A percentile compares a stretch with the other conserved stretches of the same genome.
These are phyloP conservation scores for Pythium apleroticum DNA, from an alignment of 352 stramenopile species.

Conservation along the genomic window DNA sequence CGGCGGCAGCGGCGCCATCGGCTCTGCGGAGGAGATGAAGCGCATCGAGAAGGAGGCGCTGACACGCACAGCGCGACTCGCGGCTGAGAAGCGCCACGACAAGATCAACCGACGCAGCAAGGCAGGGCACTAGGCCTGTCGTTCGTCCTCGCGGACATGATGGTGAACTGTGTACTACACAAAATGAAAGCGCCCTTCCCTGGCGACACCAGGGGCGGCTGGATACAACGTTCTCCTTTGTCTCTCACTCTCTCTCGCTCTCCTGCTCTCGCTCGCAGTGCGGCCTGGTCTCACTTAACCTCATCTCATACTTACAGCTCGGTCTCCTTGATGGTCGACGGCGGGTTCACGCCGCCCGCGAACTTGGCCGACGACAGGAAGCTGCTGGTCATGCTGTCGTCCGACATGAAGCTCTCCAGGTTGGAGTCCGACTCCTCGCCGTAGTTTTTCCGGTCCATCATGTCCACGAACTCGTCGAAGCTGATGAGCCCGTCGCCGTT, in stretches of 20 bases:
- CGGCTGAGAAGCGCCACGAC: constrained; percentile 77
- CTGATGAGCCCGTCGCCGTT: constrained; percentile 91
- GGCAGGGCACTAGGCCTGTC: constrained; percentile 22
- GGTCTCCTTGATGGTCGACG: constrained; percentile 59
- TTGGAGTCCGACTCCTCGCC: constrained; percentile 70
- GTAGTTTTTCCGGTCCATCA: constrained; percentile 89
- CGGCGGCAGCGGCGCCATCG: constrained; percentile 28
- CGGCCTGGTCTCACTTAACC: neutral
- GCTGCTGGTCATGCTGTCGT: constrained; percentile 58
- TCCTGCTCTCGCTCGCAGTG: neutral
- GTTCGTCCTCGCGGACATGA: too few relatives aligned
- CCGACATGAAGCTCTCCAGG: constrained; percentile 37
- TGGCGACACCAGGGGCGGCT: neutral
- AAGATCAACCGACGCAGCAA: constrained; percentile 75
- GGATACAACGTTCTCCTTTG: neutral
- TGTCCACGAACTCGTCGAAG: constrained; percentile 92
- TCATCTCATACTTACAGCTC: constrained; percentile 50
- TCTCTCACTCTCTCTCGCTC: constrained; percentile 8
- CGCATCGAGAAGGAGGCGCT: constrained; percentile 66
- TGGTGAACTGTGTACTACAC: neutral
- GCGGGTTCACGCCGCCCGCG: constrained; percentile 23
- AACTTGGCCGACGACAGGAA: constrained; percentile 43
- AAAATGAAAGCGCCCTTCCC: neutral
- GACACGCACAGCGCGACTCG: constrained; percentile 57
- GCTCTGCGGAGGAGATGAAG: constrained; percentile 43